Evolutionary conservation across 305 asterid species (phyloP), one percentile per base, ranked within the genome.

Genomic region (Fraxinus xanthoxyloides): DNA sequence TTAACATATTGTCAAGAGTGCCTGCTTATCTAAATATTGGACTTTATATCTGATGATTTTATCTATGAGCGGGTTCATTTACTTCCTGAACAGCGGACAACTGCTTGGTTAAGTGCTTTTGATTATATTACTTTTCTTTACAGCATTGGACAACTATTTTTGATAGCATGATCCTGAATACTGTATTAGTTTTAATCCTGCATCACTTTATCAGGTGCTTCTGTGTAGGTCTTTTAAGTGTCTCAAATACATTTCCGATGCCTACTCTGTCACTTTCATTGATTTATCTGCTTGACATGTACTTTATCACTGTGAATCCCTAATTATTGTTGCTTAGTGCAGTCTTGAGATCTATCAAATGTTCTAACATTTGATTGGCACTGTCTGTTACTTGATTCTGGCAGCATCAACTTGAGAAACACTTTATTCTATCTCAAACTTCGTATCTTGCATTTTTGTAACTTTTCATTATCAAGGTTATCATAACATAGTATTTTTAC

Each of bases 1-100:
- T 48, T 21, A 48, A 75, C 48, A 75, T 79, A 48, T 79, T 83
- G 72, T 36, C 78, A 70, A 51, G 78, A 56, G 79, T 69, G 40
- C 43, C 69, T 67, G 40, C 40, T 75, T 76, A 32, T 75, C 81
- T 67, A 19, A 63, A 43, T 31, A 13, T 38, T 83, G 48, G 74
- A 51, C 28, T 48, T 69, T 17, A 23, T 67, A 63, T 48, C 43
- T 75, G 74, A 63, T 80, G 78, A 76, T 70, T 75, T 59, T 43
- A 73, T 83, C 76, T 79, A 63, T 21, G 56, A 2, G 48, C 35
- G 30, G 51, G 80, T 13, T 13, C 43, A 32, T 63, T 67, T 24
- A 79, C 36, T 19, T 61, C 46, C 73, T 43, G 48, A 26, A 30
- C 38, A 32, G 70, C 31, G 10, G 51, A 43, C 32, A 75, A 43